These are phyloP conservation scores for Olyra latifolia DNA, from an alignment of 176 grass and related monocot species.

Conservation along the genomic window DNA sequence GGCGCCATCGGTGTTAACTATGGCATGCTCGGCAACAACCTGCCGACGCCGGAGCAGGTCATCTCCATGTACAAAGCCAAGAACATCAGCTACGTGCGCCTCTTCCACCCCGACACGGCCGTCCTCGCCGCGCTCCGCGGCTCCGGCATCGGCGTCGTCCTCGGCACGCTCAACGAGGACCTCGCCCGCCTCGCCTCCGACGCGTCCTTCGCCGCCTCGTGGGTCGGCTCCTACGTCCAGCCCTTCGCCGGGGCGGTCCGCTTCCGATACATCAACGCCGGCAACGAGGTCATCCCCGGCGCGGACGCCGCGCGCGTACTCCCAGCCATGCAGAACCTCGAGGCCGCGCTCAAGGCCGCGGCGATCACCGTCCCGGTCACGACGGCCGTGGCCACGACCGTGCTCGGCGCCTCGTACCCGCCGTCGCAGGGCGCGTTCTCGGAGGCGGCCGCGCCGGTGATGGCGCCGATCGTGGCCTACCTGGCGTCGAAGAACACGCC, in stretches of 20 bases:
- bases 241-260: constrained; percentile 60
- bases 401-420: constrained; percentile 64
- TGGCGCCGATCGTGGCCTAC: constrained; percentile 53
- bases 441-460: constrained; percentile 37
- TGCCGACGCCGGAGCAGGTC: constrained; percentile 76
- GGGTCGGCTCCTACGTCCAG: constrained; percentile 73
- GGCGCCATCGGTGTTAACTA: constrained; percentile 86
- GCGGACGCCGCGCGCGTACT: constrained; percentile 40
- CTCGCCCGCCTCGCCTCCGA: constrained; percentile 51
- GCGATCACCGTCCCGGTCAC: constrained; percentile 64
- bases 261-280: constrained; percentile 88
- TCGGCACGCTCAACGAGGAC: constrained; percentile 82
- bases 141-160: constrained; percentile 66
- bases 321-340: constrained; percentile 71
- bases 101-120: constrained; percentile 71
- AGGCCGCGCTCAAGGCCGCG: constrained; percentile 48
- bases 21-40: constrained; percentile 75
- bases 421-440: constrained; percentile 74
- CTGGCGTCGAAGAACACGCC: constrained; percentile 48
- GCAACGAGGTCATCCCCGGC: constrained; percentile 80
- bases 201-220: constrained; percentile 60
- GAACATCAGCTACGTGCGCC: constrained; percentile 66
- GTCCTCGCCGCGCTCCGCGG: constrained; percentile 56
- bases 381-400: constrained; percentile 55
- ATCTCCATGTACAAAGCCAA: constrained; percentile 75